A percentile compares a stretch with the other conserved stretches of the same genome.
phyloP scores from a whole-genome alignment of 2,329 filamentous ascomycete genomes.

The Aspergillus novoparasiticus region DNA sequence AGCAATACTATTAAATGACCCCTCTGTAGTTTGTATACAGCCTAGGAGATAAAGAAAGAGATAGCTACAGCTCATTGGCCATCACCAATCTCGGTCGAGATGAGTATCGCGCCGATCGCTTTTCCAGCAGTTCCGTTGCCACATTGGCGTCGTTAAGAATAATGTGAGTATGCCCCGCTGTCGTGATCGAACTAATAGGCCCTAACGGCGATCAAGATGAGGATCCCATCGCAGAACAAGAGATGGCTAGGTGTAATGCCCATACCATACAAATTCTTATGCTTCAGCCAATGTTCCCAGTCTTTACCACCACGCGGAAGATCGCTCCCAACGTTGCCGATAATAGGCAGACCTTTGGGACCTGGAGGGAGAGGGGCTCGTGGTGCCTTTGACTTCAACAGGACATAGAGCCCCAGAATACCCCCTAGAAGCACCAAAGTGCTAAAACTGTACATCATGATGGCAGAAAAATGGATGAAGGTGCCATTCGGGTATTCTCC shows the following conservation, averaged over 20 bases:
- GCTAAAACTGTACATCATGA: background rate
- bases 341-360: slow-evolving; percentile 48
- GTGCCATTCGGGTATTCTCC: background rate
- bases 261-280: slow-evolving; percentile 42
- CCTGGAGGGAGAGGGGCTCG: slow-evolving; percentile 47
- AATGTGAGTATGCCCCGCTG: slow-evolving; percentile 34
- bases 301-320: slow-evolving; percentile 45
- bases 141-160: slow-evolving; percentile 35
- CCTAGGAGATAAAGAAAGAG: slow-evolving; percentile 7
- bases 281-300: slow-evolving; percentile 44
- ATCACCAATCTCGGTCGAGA: slow-evolving; percentile 30
- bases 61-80: slow-evolving; percentile 10
- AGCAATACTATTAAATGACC: background rate
- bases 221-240: background rate
- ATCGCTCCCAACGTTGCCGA: slow-evolving; percentile 52
- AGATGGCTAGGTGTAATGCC: too few species aligned
- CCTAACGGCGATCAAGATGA: slow-evolving; percentile 15
- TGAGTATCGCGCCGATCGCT: slow-evolving; percentile 30
- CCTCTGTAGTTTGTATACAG: background rate
- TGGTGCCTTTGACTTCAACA: background rate
- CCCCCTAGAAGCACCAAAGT: background rate
- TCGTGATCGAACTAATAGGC: slow-evolving; percentile 38
- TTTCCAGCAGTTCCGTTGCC: slow-evolving; percentile 37
- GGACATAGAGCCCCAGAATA: background rate
- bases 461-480: background rate